These are phyloP conservation scores for Yarrowia keelungensis DNA, from an alignment of 805 yeast species.

Conservation along the genomic window DNA sequence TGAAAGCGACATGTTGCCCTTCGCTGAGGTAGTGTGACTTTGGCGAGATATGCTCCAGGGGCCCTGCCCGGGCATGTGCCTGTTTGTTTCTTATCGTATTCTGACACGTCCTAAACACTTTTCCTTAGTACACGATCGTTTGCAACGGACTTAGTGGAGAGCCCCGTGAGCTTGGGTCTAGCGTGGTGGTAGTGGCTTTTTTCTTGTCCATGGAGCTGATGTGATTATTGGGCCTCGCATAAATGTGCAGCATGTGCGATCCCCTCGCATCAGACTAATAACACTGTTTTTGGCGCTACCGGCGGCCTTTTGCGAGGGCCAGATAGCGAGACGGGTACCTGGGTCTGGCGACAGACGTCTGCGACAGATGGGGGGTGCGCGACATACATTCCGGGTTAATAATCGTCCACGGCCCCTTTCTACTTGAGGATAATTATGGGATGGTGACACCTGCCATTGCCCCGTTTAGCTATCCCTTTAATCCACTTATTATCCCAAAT, in stretches of 20 bases:
- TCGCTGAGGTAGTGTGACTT: slow-evolving; percentile 12
- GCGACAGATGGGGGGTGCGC: no score
- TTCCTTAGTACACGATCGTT: neutral
- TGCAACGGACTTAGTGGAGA: slow-evolving; percentile 6
- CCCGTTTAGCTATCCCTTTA: slow-evolving; percentile 31
- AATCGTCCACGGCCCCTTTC: neutral
- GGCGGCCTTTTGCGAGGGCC: no score
- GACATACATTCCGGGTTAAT: neutral
- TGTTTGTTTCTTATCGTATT: neutral
- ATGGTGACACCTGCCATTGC: slow-evolving; percentile 16
- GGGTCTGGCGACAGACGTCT: neutral
- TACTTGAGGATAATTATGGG: neutral
- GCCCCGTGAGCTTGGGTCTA: slow-evolving; percentile 5
- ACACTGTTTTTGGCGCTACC: neutral
- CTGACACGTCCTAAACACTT: neutral
- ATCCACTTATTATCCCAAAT: slow-evolving; percentile 9
- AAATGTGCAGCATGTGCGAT: slow-evolving; percentile 27
- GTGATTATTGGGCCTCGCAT: slow-evolving; percentile 27
- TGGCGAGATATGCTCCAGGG: slow-evolving; percentile 3
- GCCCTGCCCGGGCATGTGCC: neutral
- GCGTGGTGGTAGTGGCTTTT: slow-evolving; percentile 21
- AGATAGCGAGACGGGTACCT: neutral
- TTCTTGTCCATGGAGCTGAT: slow-evolving; percentile 17
- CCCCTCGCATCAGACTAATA: slow-evolving; percentile 29
- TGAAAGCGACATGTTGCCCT: slow-evolving; percentile 21